phyloP scores from a whole-genome alignment of 345 rosid species.

The Rubroshorea leprosula region DNA sequence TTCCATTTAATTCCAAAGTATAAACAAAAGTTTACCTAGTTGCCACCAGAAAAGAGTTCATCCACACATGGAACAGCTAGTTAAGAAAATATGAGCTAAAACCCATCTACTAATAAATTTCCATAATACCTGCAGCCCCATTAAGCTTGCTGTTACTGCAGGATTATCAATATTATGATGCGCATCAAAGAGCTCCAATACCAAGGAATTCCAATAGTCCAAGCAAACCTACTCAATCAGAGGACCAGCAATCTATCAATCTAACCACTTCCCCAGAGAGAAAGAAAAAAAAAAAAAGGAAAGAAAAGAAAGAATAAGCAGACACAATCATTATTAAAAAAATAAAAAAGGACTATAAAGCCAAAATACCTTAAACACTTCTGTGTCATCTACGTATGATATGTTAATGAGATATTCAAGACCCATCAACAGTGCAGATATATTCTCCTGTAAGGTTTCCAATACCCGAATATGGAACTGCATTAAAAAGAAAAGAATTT shows the following conservation, averaged over 20 bases:
- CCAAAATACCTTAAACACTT: constrained; percentile 86
- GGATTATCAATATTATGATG: constrained; percentile 80
- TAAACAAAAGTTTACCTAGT: background rate
- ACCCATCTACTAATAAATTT: background rate
- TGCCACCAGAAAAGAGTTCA: background rate
- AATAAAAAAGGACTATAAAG: constrained; percentile 5
- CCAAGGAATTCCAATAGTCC: constrained; percentile 97
- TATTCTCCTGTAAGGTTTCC: constrained; percentile 67
- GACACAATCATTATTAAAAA: background rate
- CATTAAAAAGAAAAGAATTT: constrained; percentile 9
- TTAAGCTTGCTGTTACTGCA: constrained; percentile 60
- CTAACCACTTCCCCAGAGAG: background rate
- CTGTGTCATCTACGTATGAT: constrained; percentile 97
- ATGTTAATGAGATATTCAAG: constrained; percentile 87
- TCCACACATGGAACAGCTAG: background rate
- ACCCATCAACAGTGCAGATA: constrained; percentile 59
- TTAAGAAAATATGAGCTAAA: background rate
- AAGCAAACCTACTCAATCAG: constrained; percentile 70
- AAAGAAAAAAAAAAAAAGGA: background rate
- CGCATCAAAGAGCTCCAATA: constrained; percentile 85
- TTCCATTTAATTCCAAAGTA: background rate
- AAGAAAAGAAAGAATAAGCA: background rate
- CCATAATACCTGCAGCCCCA: constrained; percentile 68
- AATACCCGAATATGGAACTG: constrained; percentile 86
- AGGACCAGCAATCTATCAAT: constrained; percentile 1